Percentiles rank a stretch among this genome's conserved stretches.
Evolutionary conservation across 495 filamentous ascomycete species (phyloP).

Genomic region (Penicillium alfredii): DNA sequence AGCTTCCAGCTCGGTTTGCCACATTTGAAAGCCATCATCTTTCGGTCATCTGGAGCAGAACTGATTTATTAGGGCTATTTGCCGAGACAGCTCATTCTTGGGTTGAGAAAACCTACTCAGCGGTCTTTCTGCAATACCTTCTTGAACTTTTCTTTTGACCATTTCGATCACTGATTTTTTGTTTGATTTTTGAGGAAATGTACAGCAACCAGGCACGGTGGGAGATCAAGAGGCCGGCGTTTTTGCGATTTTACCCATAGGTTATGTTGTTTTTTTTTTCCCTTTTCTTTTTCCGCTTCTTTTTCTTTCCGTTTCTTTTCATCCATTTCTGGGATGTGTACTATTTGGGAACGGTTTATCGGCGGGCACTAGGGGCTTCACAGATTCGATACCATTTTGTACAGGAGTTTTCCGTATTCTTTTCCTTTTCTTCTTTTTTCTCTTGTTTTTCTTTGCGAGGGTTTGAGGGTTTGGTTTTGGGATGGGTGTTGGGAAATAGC

Average conservation of each 20-base stretch:
- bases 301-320: constrained; percentile 4
- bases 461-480: constrained; percentile 5
- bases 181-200: constrained; percentile 11
- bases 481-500: constrained; percentile 19
- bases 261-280: constrained; percentile 3
- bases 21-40: too few species aligned
- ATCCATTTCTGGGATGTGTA: constrained; percentile 19
- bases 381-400: constrained; percentile 43
- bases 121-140: neutral
- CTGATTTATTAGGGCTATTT: too few species aligned
- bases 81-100: too few species aligned
- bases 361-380: constrained; percentile 16
- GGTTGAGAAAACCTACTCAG: too few species aligned
- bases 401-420: constrained; percentile 39
- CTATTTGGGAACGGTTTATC: constrained; percentile 16
- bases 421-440: constrained; percentile 2
- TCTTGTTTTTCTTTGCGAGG: constrained; percentile 5
- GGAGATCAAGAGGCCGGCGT: constrained; percentile 20
- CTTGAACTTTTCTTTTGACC: constrained; percentile 3
- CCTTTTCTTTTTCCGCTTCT: constrained; percentile 1
- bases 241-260: constrained; percentile 12
- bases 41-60: too few species aligned
- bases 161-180: constrained; percentile 8
- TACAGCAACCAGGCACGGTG: constrained; percentile 19
- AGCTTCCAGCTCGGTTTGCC: neutral